A percentile compares a stretch with the other conserved stretches of the same genome.
These are phyloP conservation scores for Scedosporium boydii DNA, from an alignment of 2,329 filamentous ascomycete genomes.

Conservation along the genomic window DNA sequence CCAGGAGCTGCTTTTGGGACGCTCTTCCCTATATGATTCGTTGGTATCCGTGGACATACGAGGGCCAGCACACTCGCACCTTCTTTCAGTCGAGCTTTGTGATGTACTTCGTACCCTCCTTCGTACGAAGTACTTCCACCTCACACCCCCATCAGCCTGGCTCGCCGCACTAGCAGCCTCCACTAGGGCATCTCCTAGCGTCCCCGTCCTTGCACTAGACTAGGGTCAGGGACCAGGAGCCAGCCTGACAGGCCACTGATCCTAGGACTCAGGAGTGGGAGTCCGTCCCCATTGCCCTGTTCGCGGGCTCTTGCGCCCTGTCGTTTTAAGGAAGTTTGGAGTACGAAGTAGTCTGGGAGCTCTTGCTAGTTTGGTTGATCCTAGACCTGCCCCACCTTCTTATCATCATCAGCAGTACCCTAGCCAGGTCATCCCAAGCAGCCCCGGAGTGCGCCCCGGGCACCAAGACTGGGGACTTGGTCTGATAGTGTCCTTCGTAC, in stretches of 20 bases:
- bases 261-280: not conserved
- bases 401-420: not conserved
- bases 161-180: too few relatives aligned
- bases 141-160: too few relatives aligned
- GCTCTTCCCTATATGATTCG: too few relatives aligned
- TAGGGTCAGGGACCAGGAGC: not conserved
- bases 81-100: too few relatives aligned
- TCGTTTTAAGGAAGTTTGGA: too few relatives aligned
- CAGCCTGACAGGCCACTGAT: not conserved
- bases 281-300: not conserved
- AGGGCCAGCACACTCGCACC: too few relatives aligned
- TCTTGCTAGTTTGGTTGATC: not conserved
- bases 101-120: too few relatives aligned
- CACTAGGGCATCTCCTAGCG: not conserved
- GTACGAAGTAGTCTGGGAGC: not conserved
- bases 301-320: not conserved
- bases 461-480: not conserved
- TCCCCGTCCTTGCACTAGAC: not conserved
- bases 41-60: too few relatives aligned
- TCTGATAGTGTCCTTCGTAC: not conserved
- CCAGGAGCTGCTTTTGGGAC: too few relatives aligned
- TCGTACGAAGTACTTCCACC: too few relatives aligned
- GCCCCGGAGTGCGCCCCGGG: not conserved
- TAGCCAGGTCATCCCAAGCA: not conserved
- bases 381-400: not conserved